Evolutionary conservation across 306 rosid species (phyloP).

Genomic region (Fagus crenata): DNA sequence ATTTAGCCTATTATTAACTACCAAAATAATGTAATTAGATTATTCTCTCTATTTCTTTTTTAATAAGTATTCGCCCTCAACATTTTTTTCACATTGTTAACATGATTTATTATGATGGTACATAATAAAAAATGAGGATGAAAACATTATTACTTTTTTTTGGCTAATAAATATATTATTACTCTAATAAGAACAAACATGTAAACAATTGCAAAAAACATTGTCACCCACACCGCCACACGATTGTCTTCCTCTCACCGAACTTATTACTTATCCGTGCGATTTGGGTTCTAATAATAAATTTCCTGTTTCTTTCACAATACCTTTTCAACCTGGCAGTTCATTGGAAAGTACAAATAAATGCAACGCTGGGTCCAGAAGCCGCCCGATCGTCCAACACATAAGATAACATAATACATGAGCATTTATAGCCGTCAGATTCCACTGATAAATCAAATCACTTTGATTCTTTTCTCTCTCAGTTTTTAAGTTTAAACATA

Average conservation of each 20-base stretch:
- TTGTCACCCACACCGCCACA: not conserved
- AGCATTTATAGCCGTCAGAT: constrained; percentile 36
- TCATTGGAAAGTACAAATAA: constrained; percentile 6
- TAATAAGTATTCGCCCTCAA: too few species aligned
- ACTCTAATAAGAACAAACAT: too few species aligned
- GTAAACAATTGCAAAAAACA: too few species aligned
- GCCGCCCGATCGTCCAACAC: constrained; percentile 29
- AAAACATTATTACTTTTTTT: too few species aligned
- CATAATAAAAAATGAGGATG: too few species aligned
- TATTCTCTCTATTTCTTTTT: too few species aligned
- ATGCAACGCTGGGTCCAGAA: constrained; percentile 22
- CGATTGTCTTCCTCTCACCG: not conserved
- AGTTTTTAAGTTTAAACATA: not conserved
- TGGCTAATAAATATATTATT: too few species aligned
- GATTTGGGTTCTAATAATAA: constrained; percentile 5
- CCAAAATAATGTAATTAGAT: too few species aligned
- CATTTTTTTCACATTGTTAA: too few species aligned
- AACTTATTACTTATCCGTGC: not conserved
- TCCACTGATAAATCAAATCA: constrained; percentile 19
- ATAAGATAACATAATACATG: not conserved
- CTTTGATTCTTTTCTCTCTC: not conserved
- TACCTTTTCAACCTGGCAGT: not conserved
- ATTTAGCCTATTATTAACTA: too few species aligned
- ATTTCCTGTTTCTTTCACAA: constrained; percentile 5
- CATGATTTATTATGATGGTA: too few species aligned